Evolutionary conservation across 2,329 filamentous ascomycete species (phyloP), one percentile per base, ranked within the genome.

Genomic region (Scortechinia acanthostroma): DNA sequence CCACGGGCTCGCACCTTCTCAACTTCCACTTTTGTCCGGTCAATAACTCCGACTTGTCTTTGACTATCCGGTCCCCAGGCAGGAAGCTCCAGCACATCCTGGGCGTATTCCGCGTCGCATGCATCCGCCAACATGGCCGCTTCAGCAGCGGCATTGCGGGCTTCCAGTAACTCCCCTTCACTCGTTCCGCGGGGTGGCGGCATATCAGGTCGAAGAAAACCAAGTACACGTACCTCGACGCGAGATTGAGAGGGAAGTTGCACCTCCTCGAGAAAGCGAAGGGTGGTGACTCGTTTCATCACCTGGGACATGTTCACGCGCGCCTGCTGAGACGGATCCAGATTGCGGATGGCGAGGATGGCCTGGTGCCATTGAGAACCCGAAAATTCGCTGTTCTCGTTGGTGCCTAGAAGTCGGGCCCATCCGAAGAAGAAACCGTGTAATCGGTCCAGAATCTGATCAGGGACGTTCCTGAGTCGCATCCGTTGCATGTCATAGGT

Each of bases 351-450:
- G 0, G 72, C 75, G 42, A 86, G 69, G 10, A 86, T 63, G 2
- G 71, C 69, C 51, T 80, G 73, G 48, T 74, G 66, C 83, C 83
- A 87, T 22, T 69, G 64, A 60, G 1, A 69, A 49, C n/a, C 6
- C 13, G 14, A 10, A 2, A 78, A 52, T n/a, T n/a, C n/a, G n/a
- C n/a, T n/a, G n/a, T n/a, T n/a, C n/a, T n/a, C n/a, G n/a, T n/a
- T n/a, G n/a, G n/a, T n/a, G n/a, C n/a, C n/a, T n/a, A n/a, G n/a
- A n/a, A n/a, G n/a, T 1, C 70, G 61, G 0, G 72, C 74, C 82
- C 83, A 87, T 2, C 78, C 81, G 30, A 83, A 78, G 53, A 82
- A 87, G 4, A 82, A 70, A 0, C 83, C 83, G 13, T 66, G 62
- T 43, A 86, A 65, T 2, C 74, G 70, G 49, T 74, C 61, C 19